Base-by-base conservation (phyloP, 768 basidiomycete genomes). In the Tubosaeta brunneosetosa region DNA sequence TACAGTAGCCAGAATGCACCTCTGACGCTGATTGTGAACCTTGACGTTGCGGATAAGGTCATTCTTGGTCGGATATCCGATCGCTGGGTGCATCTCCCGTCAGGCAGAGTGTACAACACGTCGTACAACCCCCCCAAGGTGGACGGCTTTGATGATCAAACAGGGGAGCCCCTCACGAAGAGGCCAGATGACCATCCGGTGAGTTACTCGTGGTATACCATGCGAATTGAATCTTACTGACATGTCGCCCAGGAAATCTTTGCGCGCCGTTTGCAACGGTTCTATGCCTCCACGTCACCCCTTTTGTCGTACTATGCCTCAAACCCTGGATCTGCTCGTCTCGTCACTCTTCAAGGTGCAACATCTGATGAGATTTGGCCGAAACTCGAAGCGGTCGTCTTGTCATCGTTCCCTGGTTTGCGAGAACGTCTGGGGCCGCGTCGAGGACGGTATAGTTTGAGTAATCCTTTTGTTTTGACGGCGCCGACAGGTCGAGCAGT, bases 331-430 rank as follows among this genome's bases (percentile, higher is more conserved):
- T 73, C 78, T 14, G 70, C 77, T 26, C 73, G 71, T 46, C 66
- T 84, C 16, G 76, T 77, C 47, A 83, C 83, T 3, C 67, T 95
- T 29, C 74, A 77, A 17, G 91, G 92, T 3, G 71, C 76, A 50
- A 89, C 90, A 8, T 90, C 88, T 3, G 88, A 94, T 62, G 89
- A 93, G 67, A 94, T 94, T 56, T 94, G 91, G 91, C 91, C 89
- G 3, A 73, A 84, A 57, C 77, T 95, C 11, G 90, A 92, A 55
- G 69, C 69, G 41, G 72, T 80, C 19, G 73, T 93, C 22, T 72
- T 74, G 47, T 69, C 73, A 25, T 67, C 76, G 3, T 88, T 88
- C 63, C 86, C 89, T 3, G 61, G 65, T 4, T 63, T 90, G 53
- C 77, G 74, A 52, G 81, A 83, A 65, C 78, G 80, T 25, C 60